Conservation (phyloP, 805 yeast genomes). For the Wickerhamiella sergipiensis region DNA sequence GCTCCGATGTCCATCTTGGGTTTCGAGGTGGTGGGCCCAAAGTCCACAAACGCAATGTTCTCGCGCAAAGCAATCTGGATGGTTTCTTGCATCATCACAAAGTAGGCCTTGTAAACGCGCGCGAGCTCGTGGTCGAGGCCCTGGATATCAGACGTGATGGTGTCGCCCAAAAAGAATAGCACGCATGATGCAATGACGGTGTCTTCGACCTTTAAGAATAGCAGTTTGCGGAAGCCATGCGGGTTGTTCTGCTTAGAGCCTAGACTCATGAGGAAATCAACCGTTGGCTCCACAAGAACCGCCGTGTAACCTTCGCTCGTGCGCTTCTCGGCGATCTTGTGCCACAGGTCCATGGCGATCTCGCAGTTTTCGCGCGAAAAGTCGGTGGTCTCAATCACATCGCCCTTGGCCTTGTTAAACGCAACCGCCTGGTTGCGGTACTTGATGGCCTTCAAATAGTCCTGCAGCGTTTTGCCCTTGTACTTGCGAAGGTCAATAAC, state of each 20-base stretch:
- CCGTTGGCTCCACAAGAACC: conserved; percentile 26
- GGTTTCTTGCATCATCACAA: conserved; percentile 37
- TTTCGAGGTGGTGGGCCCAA: conserved; percentile 34
- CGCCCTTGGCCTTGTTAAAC: conserved; percentile 27
- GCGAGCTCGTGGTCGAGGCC: conserved; percentile 31
- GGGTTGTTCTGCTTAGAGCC: conserved; percentile 20
- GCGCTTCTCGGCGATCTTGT: conserved; percentile 29
- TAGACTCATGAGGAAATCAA: conserved; percentile 22
- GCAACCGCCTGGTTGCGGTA: conserved; percentile 28
- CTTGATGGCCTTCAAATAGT: conserved; percentile 30
- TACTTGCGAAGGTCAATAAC: conserved; percentile 29
- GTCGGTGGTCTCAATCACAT: conserved; percentile 24
- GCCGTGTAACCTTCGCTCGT: conserved; percentile 28
- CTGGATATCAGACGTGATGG: conserved; percentile 33
- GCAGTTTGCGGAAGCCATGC: conserved; percentile 22
- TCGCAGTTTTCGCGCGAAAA: conserved; percentile 25
- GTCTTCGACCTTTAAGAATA: conserved; percentile 29
- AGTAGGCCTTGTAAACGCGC: conserved; percentile 30
- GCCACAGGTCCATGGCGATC: conserved; percentile 26
- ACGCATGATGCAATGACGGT: conserved; percentile 30
- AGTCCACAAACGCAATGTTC: conserved; percentile 29
- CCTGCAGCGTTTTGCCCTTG: conserved; percentile 22
- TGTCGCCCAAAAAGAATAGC: conserved; percentile 31
- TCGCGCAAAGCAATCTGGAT: conserved; percentile 29
- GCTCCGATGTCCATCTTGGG: conserved; percentile 32